These are phyloP conservation scores for Nothopassalora personata DNA, from an alignment of 2,329 filamentous ascomycete species.

Conservation along the genomic window DNA sequence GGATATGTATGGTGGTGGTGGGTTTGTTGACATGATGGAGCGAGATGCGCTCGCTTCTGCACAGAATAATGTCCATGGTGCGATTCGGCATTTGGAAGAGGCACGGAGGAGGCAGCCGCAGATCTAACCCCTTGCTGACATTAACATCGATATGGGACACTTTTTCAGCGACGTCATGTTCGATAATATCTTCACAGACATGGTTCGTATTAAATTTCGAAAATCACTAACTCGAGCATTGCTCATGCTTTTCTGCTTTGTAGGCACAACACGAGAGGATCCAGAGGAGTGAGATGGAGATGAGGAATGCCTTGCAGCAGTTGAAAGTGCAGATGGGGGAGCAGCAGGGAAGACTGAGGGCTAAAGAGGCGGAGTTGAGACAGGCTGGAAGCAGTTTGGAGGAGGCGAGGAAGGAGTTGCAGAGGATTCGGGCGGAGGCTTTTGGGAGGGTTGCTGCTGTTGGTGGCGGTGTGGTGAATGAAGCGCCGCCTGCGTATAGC, in stretches of 20 bases:
- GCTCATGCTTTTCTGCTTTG: too few species aligned
- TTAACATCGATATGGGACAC: slow-evolving; percentile 29
- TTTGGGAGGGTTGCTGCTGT: slow-evolving; percentile 24
- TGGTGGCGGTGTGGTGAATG: not conserved
- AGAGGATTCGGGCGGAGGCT: slow-evolving; percentile 28
- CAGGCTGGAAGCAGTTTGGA: slow-evolving; percentile 20
- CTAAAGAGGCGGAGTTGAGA: slow-evolving; percentile 13
- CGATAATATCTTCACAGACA: slow-evolving; percentile 30
- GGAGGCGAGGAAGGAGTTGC: slow-evolving; percentile 23
- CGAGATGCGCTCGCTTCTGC: slow-evolving; percentile 47
- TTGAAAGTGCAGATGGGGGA: slow-evolving; percentile 18
- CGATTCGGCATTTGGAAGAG: slow-evolving; percentile 20
- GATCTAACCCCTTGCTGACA: slow-evolving; percentile 15
- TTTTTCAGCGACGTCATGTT: slow-evolving; percentile 29
- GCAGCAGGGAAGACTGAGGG: slow-evolving; percentile 17
- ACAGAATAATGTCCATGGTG: slow-evolving; percentile 36
- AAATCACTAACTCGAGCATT: too few species aligned
- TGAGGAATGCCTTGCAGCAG: slow-evolving; percentile 20
- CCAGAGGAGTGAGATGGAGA: slow-evolving; percentile 18
- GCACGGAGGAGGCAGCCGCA: slow-evolving; percentile 22
- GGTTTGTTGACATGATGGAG: slow-evolving; percentile 50
- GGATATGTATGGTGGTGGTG: slow-evolving; percentile 50
- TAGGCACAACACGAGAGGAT: slow-evolving; percentile 26
- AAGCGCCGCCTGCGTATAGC: slow-evolving; percentile 7
- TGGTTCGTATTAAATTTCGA: not conserved